Evolutionary conservation across 116 monocot species (phyloP).

Genomic region (Phalaenopsis hybrid): DNA sequence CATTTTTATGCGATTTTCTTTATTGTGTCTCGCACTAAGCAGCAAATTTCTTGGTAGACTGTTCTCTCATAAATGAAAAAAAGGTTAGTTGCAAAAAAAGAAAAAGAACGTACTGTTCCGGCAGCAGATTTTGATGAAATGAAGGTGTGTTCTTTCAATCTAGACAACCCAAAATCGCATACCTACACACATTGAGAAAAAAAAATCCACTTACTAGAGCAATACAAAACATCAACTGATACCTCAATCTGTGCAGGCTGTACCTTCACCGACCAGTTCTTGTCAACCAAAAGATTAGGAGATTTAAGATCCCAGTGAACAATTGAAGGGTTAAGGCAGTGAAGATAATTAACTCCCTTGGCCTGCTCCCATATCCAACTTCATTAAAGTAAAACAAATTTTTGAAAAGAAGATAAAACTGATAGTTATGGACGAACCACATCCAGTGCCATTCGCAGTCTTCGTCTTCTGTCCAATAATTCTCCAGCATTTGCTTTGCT

Average conservation of each 20-base stretch:
- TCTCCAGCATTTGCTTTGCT: slow-evolving; percentile 29
- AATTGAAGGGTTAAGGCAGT: slow-evolving; percentile 72
- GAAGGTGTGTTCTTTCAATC: slow-evolving; percentile 78
- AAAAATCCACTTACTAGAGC: not conserved
- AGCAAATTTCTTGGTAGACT: no score
- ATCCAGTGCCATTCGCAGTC: slow-evolving; percentile 75
- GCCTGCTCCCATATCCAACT: slow-evolving; percentile 33
- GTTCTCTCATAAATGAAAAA: not conserved
- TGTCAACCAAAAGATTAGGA: slow-evolving; percentile 78
- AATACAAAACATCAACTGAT: not conserved
- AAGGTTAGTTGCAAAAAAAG: not conserved
- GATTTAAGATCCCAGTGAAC: slow-evolving; percentile 89
- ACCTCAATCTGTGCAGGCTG: slow-evolving; percentile 3
- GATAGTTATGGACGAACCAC: slow-evolving; percentile 37
- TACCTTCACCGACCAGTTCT: slow-evolving; percentile 88
- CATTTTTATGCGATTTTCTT: no score
- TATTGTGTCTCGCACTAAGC: no score
- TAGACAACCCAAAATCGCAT: slow-evolving; percentile 78
- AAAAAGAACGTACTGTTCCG: slow-evolving; percentile 51
- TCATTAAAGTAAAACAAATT: not conserved
- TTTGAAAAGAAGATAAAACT: not conserved
- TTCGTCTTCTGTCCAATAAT: slow-evolving; percentile 32
- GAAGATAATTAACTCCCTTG: slow-evolving; percentile 80
- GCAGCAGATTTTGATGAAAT: slow-evolving; percentile 75
- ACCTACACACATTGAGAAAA: slow-evolving; percentile 29